These are phyloP conservation scores for Gossypium herbaceum DNA, from an alignment of 345 rosid species.

Conservation along the genomic window DNA sequence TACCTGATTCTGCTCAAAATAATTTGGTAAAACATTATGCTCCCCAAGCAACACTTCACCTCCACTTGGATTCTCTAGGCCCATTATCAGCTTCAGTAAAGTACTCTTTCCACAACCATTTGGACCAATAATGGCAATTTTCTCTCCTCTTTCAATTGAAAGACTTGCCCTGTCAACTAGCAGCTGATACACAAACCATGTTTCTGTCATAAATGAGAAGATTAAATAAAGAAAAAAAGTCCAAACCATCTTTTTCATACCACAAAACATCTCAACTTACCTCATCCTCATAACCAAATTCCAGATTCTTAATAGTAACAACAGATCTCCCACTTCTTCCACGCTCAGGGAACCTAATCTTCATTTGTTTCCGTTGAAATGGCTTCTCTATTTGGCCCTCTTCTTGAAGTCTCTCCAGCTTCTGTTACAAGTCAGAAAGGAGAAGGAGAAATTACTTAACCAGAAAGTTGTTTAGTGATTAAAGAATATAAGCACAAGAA, in stretches of 20 bases:
- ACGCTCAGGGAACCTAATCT: conserved; percentile 91
- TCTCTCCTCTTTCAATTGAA: conserved; percentile 75
- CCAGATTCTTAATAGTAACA: conserved; percentile 54
- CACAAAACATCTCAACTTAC: conserved; percentile 33
- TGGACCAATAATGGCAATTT: conserved; percentile 86
- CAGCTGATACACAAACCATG: conserved; percentile 39
- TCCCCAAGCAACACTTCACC: conserved; percentile 85
- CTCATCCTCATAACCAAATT: conserved; percentile 70
- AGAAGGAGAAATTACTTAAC: conserved; percentile 3
- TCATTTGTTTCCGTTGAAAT: conserved; percentile 84
- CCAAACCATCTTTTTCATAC: background rate
- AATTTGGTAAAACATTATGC: conserved; percentile 91
- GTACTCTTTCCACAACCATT: conserved; percentile 97
- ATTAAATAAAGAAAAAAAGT: background rate
- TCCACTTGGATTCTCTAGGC: conserved; percentile 55
- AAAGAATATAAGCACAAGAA: background rate
- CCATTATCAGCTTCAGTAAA: conserved; percentile 79
- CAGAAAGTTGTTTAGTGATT: conserved; percentile 6
- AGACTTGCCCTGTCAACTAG: conserved; percentile 72
- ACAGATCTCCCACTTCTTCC: conserved; percentile 89
- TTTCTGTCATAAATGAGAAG: conserved; percentile 12
- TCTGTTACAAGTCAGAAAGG: conserved; percentile 36
- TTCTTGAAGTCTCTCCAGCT: conserved; percentile 81
- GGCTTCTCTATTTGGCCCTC: conserved; percentile 87
- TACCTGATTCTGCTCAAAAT: conserved; percentile 99